These are phyloP conservation scores for Eimeria praecox DNA, from an alignment of 169 alveolate species.

Conservation along the genomic window DNA sequence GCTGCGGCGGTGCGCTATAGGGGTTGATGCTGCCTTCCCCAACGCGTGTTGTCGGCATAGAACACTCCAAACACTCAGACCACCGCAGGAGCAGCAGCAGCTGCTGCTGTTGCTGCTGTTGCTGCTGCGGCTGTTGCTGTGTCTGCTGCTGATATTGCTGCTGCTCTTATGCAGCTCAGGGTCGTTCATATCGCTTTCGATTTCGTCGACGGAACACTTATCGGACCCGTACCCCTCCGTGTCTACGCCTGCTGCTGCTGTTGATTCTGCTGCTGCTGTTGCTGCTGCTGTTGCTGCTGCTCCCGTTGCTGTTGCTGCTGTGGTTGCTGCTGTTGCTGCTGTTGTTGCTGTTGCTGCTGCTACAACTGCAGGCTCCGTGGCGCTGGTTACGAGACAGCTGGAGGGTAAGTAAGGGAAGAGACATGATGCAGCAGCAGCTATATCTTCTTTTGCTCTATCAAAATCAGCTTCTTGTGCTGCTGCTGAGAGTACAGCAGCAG, in stretches of 20 bases:
- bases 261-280: neutral
- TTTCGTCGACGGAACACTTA: neutral
- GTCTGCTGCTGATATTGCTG: slow-evolving; percentile 23
- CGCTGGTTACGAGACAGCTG: neutral
- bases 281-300: neutral
- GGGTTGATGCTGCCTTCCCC: slow-evolving; percentile 41
- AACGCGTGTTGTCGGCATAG: neutral
- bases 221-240: neutral
- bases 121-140: slow-evolving; percentile 18
- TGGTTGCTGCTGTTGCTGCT: slow-evolving; percentile 17
- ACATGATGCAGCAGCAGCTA: slow-evolving; percentile 16
- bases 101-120: slow-evolving; percentile 25
- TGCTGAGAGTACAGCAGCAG: slow-evolving; percentile 33
- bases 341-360: neutral
- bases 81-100: slow-evolving; percentile 5
- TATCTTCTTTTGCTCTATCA: neutral
- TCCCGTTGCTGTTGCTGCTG: neutral
- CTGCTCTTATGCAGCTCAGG: neutral
- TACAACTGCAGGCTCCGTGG: neutral
- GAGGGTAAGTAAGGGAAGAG: neutral
- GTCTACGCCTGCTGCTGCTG: neutral
- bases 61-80: neutral
- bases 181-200: neutral
- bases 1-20: slow-evolving; percentile 38
- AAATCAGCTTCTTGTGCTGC: slow-evolving; percentile 8